Evolutionary conservation across 176 grass and related monocot genomes (phyloP).

Genomic region (Lolium perenne): DNA sequence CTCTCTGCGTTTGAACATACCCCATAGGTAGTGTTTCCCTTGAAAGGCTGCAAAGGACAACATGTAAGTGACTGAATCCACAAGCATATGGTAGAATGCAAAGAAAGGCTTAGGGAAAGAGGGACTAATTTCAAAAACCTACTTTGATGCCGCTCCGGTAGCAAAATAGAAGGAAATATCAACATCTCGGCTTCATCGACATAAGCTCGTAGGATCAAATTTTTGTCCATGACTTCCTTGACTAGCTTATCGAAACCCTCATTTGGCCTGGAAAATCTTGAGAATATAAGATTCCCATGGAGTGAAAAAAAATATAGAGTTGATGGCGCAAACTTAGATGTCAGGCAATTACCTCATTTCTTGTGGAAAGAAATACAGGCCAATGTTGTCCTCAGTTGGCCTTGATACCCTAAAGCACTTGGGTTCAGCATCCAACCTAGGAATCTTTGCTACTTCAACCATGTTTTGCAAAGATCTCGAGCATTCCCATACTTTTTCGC

Average conservation of each 20-base stretch:
- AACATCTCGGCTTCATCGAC: constrained; percentile 50
- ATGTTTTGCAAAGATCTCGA: constrained; percentile 38
- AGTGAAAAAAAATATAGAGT: background rate
- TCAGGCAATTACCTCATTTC: constrained; percentile 46
- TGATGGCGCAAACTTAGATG: background rate
- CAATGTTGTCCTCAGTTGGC: constrained; percentile 53
- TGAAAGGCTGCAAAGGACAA: constrained; percentile 29
- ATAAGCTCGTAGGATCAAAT: constrained; percentile 33
- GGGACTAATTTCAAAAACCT: constrained; percentile 12
- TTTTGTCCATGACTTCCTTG: constrained; percentile 46
- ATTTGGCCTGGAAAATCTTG: constrained; percentile 14
- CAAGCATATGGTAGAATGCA: background rate
- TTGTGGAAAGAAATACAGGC: constrained; percentile 60
- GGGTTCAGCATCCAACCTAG: constrained; percentile 49
- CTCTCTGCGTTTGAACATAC: constrained; percentile 43
- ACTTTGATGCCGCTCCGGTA: constrained; percentile 47
- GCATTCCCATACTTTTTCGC: constrained; percentile 60
- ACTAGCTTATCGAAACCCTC: constrained; percentile 41
- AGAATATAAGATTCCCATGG: background rate
- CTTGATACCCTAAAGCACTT: constrained; percentile 46
- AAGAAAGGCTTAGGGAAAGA: background rate
- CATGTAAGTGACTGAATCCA: background rate
- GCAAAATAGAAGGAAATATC: constrained; percentile 52
- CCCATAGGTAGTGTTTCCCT: constrained; percentile 59
- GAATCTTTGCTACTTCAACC: constrained; percentile 47